These are phyloP conservation scores for Skeletonema tropicum DNA, from an alignment of 108 stramenopile species.

Conservation along the genomic window DNA sequence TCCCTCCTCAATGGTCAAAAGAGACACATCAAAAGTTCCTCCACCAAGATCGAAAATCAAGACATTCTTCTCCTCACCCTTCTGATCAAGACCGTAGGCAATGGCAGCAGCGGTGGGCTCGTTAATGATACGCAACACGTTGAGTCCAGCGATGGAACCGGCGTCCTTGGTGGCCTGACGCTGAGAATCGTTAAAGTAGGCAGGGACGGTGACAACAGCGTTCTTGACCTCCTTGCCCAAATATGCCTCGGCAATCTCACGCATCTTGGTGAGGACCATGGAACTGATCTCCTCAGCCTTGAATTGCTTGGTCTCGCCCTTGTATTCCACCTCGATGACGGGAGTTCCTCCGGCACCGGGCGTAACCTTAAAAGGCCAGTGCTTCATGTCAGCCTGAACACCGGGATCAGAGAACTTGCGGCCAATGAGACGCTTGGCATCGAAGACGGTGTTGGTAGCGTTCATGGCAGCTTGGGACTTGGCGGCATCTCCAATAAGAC, in stretches of 20 bases:
- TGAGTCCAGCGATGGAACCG: constrained; percentile 96
- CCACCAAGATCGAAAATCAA: constrained; percentile 99
- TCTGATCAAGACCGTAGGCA: constrained; percentile 97
- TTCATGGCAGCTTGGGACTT: constrained; percentile 99
- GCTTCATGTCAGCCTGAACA: constrained; percentile 96
- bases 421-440: constrained; percentile 98
- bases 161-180: constrained; percentile 99
- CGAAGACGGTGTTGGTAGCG: constrained; percentile 97
- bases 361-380: constrained; percentile 96
- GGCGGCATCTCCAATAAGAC: constrained; percentile 98
- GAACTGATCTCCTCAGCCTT: constrained; percentile 99
- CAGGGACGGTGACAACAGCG: constrained; percentile 99
- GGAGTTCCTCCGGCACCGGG: constrained; percentile 93
- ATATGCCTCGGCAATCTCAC: constrained; percentile 98
- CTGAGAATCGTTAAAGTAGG: constrained; percentile 99
- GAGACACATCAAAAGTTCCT: constrained; percentile 97
- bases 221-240: constrained; percentile 99
- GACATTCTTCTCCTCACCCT: constrained; percentile 97
- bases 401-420: constrained; percentile 94
- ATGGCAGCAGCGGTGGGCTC: constrained; percentile 99
- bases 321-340: constrained; percentile 93
- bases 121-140: constrained; percentile 99
- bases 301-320: constrained; percentile 97
- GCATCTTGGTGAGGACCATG: constrained; percentile 99
- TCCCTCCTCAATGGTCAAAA: constrained; percentile 99